Conservation (phyloP, 2,329 filamentous ascomycete species). For the Aspergillus proliferans region DNA sequence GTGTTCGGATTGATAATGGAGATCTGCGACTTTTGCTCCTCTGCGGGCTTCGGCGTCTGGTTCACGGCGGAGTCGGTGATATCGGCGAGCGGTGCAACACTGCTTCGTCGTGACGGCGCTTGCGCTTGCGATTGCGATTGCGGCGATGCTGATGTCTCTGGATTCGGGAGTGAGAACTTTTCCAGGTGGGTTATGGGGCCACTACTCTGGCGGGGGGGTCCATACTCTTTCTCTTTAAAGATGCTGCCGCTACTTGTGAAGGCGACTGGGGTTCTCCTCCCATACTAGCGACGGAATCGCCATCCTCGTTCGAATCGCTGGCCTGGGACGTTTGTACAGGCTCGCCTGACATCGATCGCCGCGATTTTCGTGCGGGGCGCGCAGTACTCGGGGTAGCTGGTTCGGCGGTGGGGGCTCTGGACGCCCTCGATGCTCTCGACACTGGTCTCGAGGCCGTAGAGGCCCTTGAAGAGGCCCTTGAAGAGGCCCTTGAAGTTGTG, state of each 20-base stretch:
- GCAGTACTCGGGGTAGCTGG: slow-evolving; percentile 40
- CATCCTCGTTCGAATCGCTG: slow-evolving; percentile 21
- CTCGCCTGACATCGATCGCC: slow-evolving; percentile 44
- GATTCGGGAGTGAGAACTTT: slow-evolving; percentile 41
- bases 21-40: slow-evolving; percentile 45
- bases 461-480: no score
- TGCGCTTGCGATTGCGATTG: slow-evolving; percentile 43
- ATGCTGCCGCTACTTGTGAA: slow-evolving; percentile 42
- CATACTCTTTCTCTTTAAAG: slow-evolving; percentile 64
- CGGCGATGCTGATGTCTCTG: slow-evolving; percentile 50
- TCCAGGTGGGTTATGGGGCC: slow-evolving; percentile 36
- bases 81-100: slow-evolving; percentile 61
- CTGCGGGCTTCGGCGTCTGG: slow-evolving; percentile 42
- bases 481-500: no score
- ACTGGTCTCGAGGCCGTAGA: no score
- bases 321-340: slow-evolving; percentile 10
- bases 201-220: slow-evolving; percentile 35
- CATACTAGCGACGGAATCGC: slow-evolving; percentile 24
- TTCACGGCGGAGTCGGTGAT: slow-evolving; percentile 65
- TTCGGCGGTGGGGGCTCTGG: slow-evolving; percentile 48
- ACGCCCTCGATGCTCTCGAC: slow-evolving; percentile 37
- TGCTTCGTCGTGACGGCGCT: slow-evolving; percentile 33
- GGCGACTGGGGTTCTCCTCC: slow-evolving; percentile 49
- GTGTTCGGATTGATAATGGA: slow-evolving; percentile 67
- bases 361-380: slow-evolving; percentile 25